Evolutionary conservation across 352 stramenopile species (phyloP).

Genomic region (Phytophthora pistaciae): DNA sequence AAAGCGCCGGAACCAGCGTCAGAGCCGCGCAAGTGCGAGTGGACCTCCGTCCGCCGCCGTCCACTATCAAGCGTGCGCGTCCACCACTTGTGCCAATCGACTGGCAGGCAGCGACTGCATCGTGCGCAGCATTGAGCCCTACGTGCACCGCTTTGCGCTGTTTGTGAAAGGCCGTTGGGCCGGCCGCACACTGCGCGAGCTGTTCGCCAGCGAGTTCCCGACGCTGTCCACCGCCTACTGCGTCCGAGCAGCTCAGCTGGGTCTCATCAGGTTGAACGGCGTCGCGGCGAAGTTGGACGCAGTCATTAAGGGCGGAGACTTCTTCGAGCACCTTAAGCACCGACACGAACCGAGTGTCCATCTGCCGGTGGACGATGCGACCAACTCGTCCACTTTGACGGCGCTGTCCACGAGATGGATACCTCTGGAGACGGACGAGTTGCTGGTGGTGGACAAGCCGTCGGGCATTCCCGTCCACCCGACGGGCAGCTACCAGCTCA

Average conservation of each 20-base stretch:
- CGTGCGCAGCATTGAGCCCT: slow-evolving; percentile 79
- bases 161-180: slow-evolving; percentile 94
- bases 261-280: slow-evolving; percentile 91
- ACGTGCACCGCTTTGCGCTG: slow-evolving; percentile 92
- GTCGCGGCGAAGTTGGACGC: slow-evolving; percentile 58
- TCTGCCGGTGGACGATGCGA: slow-evolving; percentile 16
- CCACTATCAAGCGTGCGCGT: slow-evolving; percentile 36
- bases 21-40: slow-evolving; percentile 20
- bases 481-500: slow-evolving; percentile 91
- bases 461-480: slow-evolving; percentile 93
- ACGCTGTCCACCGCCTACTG: slow-evolving; percentile 55
- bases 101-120: slow-evolving; percentile 36
- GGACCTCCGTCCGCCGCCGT: slow-evolving; percentile 21
- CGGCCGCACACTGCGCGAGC: slow-evolving; percentile 79
- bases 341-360: slow-evolving; percentile 94
- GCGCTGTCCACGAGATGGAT: slow-evolving; percentile 40
- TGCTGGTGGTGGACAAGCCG: slow-evolving; percentile 86
- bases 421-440: slow-evolving; percentile 51
- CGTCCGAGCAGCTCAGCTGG: slow-evolving; percentile 76
- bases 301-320: slow-evolving; percentile 84
- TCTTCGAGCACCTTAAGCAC: slow-evolving; percentile 92
- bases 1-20: slow-evolving; percentile 57
- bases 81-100: slow-evolving; percentile 41
- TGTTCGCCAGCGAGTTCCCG: slow-evolving; percentile 78
- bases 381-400: slow-evolving; percentile 14